Base-by-base conservation (phyloP, 768 basidiomycete species). In the Crucibulum laeve region DNA sequence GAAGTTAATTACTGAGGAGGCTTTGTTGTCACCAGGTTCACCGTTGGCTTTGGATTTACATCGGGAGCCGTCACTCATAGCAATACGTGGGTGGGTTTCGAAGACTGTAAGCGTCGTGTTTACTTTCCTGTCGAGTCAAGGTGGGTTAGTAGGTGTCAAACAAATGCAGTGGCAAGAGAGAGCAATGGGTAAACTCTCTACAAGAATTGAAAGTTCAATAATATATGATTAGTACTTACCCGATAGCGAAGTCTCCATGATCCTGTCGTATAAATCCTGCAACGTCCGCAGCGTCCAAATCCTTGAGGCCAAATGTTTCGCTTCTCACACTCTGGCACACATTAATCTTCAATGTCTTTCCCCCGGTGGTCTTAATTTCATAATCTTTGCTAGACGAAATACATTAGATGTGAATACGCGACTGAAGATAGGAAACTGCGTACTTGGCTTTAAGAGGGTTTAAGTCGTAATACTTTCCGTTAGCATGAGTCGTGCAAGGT, bases 1-100 rank as follows among this genome's bases (percentile, higher is more conserved):
- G 55, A 93, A 93, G 48, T 84, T 73, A 25, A 92, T 74, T 17
- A 79, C 72, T 2, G 88, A 77, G 4, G 84, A 85, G 5, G 78
- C 85, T 17, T 64, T 69, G 28, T 74, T 51, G 19, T 69, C 53
- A 30, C 59, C 54, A 17, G 57, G 42, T 14, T 49, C 49, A 40
- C 63, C 57, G 14, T 67, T 67, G 13, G 67, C 51, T 48, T 63
- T 65, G n/a, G 66, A 60, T 23, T 70, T 67, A 61, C 90, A 92
- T 1, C 62, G 61, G 0, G 87, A 86, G 10, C 91, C 90, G 25
- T 75, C 64, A 6, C 76, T 66, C 49, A 87, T 66, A 25, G 73
- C 63, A 34, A 90, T 59, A 44, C 82, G 54, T 17, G 86, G 74
- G 39, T 76, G 58, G 23, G 76, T 68, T 42, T 74, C 69, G 48